Base-by-base conservation (phyloP, 2,329 filamentous ascomycete genomes). In the Ophiocordyceps australis region DNA sequence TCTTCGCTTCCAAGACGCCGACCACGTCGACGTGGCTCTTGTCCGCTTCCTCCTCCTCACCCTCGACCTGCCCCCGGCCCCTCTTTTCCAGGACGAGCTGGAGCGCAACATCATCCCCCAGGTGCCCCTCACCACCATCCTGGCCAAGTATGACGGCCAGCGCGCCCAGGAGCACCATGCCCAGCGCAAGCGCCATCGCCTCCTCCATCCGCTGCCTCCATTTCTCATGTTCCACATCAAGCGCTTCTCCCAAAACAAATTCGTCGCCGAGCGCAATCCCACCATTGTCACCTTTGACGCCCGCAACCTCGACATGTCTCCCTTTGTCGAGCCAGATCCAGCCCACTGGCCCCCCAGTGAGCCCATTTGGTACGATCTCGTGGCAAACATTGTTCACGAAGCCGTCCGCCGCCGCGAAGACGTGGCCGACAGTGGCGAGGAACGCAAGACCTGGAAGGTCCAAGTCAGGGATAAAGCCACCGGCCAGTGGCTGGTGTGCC, bases 211-310 rank as follows among this genome's bases (percentile, higher is more conserved):
- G 1, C 62, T 98, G 0, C 89, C 89, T 1, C 86, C 85, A 0
- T 95, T 77, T 45, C 69, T 98, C 12, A 60, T 89, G 27, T 82
- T 98, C 55, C 86, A 98, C 56, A 75, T 95, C 57, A 95, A 95
- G 57, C 82, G 89, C 38, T 98, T 98, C 62, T 81, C 75, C 38
- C 74, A 78, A 37, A 98, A 98, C 59, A 93, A 94, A 49, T 98
- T 98, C 44, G 80, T 98, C 13, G 70, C 77, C 3, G 86, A 95
- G 54, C 78, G 89, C 26, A 98, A 98, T 49, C 89, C 86, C 1
- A 98, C 89, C 8, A 98, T 98, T 42, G 89, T 98, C 35, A 95
- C 86, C 0, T 98, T 95, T 50, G 81, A 86, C 35, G 76, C 81
- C 5, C 66, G 75, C 32, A 43, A 75, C 22, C 69, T 98, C 7